A percentile compares a stretch with the other conserved stretches of the same genome.
Conservation (phyloP, 345 rosid species). For the Pugionium cornutum region DNA sequence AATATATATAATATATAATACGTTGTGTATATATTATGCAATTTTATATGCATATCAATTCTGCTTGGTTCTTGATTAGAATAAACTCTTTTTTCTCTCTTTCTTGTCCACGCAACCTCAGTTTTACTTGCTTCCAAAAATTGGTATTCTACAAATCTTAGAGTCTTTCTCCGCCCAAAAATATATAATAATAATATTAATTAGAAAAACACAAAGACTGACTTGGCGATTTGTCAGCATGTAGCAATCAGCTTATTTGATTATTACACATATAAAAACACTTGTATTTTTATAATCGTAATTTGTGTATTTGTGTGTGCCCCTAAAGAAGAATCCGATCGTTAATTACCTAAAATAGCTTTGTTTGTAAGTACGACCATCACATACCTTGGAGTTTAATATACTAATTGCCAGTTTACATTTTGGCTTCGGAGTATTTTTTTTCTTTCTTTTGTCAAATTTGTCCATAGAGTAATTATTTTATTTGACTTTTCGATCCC, state of each 20-base stretch:
- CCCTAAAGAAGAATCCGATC: not conserved
- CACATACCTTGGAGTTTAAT: slow-evolving; percentile 18
- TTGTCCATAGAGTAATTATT: slow-evolving; percentile 11
- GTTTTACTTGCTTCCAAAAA: not conserved
- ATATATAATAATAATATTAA: not conserved
- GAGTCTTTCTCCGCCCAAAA: not conserved
- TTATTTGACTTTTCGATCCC: slow-evolving; percentile 24
- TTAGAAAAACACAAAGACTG: slow-evolving; percentile 10
- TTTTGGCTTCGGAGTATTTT: slow-evolving; percentile 12
- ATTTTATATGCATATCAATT: too few species aligned
- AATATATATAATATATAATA: too few species aligned
- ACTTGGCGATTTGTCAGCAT: slow-evolving; percentile 25
- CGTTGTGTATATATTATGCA: too few species aligned
- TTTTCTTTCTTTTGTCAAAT: not conserved
- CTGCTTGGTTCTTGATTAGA: too few species aligned
- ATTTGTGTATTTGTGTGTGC: not conserved
- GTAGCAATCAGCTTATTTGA: slow-evolving; percentile 10
- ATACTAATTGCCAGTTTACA: not conserved
- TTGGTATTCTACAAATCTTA: not conserved
- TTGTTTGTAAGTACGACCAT: slow-evolving; percentile 39
- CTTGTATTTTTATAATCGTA: not conserved
- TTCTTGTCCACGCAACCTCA: too few species aligned
- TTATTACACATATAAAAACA: slow-evolving; percentile 3
- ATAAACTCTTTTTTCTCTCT: too few species aligned
- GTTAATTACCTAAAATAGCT: slow-evolving; percentile 9